phyloP scores from a whole-genome alignment of 2,329 filamentous ascomycete species.

The Calonectria leucothoes region DNA sequence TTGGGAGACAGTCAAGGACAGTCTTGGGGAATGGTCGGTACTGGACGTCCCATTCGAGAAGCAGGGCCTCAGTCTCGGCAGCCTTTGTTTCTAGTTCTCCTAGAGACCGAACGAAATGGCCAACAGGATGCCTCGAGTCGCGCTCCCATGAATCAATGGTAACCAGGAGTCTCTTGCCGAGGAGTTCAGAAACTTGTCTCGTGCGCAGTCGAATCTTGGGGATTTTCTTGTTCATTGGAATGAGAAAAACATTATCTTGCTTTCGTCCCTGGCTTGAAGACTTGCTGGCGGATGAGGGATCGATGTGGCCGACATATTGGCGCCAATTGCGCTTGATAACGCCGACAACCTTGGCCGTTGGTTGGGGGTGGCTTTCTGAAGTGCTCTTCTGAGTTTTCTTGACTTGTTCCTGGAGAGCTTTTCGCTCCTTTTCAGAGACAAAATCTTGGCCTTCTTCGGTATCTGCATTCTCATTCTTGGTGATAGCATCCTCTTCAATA shows the following conservation, averaged over 20 bases:
- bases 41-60: constrained; percentile 97
- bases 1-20: constrained; percentile 91
- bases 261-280: constrained; percentile 81
- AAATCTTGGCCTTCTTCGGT: constrained; percentile 79
- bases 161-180: constrained; percentile 92
- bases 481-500: constrained; percentile 91
- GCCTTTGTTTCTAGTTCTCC: constrained; percentile 96
- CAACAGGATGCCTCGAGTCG: constrained; percentile 90
- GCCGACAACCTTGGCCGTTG: constrained; percentile 92
- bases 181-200: constrained; percentile 85
- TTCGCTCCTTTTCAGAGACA: constrained; percentile 89
- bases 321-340: constrained; percentile 97
- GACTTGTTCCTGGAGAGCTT: constrained; percentile 90
- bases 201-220: constrained; percentile 96
- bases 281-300: constrained; percentile 83
- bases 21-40: constrained; percentile 97
- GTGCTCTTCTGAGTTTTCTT: constrained; percentile 83
- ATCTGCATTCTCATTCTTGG: constrained; percentile 94
- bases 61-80: constrained; percentile 94
- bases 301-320: constrained; percentile 96
- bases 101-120: constrained; percentile 92
- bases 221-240: constrained; percentile 98
- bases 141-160: constrained; percentile 96
- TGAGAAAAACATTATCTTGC: constrained; percentile 92
- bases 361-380: constrained; percentile 83